These are phyloP conservation scores for Papiliotrema fonsecae DNA, from an alignment of 1,284 basidiomycete species.

Conservation along the genomic window DNA sequence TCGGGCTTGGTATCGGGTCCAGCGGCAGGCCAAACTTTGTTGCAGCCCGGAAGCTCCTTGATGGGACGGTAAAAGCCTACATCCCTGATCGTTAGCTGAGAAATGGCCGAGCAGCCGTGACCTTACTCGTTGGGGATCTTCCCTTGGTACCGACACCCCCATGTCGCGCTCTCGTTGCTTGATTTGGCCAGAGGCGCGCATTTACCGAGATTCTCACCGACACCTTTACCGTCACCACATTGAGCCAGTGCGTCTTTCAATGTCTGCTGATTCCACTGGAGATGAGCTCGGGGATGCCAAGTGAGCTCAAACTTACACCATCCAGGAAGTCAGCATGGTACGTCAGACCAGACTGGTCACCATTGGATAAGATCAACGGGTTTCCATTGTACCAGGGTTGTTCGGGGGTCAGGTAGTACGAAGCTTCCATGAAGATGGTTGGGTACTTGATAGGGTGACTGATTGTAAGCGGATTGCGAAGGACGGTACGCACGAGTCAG, in stretches of 20 bases:
- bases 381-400: slow-evolving; percentile 28
- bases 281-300: neutral
- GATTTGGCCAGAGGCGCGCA: slow-evolving; percentile 25
- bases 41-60: slow-evolving; percentile 34
- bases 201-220: slow-evolving; percentile 15
- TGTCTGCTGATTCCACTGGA: slow-evolving; percentile 23
- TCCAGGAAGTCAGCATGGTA: slow-evolving; percentile 41
- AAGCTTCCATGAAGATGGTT: slow-evolving; percentile 35
- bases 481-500: slow-evolving; percentile 17
- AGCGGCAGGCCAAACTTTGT: slow-evolving; percentile 27
- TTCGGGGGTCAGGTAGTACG: slow-evolving; percentile 25
- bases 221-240: slow-evolving; percentile 23
- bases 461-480: slow-evolving; percentile 1
- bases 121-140: slow-evolving; percentile 31
- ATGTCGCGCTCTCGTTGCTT: slow-evolving; percentile 11
- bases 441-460: slow-evolving; percentile 35
- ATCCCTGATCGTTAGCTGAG: slow-evolving; percentile 15
- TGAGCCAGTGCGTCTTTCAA: slow-evolving; percentile 20
- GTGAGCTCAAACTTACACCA: slow-evolving; percentile 19
- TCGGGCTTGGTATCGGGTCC: slow-evolving; percentile 17
- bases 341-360: slow-evolving; percentile 31
- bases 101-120: neutral
- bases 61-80: slow-evolving; percentile 28
- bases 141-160: slow-evolving; percentile 24
- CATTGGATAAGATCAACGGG: slow-evolving; percentile 35